Evolutionary conservation across 1,284 basidiomycete genomes (phyloP), one percentile per base, ranked within the genome.

Genomic region (Rhodotorula mucilaginosa): DNA sequence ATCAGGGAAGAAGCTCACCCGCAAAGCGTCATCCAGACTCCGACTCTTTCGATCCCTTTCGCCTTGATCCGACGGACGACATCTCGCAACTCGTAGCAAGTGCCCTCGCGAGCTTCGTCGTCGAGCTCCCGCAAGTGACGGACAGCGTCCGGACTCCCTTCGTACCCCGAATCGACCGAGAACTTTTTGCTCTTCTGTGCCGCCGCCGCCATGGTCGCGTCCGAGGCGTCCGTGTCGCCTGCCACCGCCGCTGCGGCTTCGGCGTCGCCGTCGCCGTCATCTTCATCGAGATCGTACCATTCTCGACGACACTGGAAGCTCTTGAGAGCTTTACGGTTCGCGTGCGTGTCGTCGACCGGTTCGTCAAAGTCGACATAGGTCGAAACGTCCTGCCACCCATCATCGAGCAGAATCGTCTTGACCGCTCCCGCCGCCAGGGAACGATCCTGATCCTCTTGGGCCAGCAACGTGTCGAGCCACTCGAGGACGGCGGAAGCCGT

Each of bases 1-100:
- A 29, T 44, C 10, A 15, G 57, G 52, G 51, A 23, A 16, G 10
- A 21, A 16, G 44, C 68, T 47, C 31, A 71, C 61, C 78, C 77
- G 26, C 69, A 52, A 16, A 78, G 57, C n/a, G 78, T 79, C 63
- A 79, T 69, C 78, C 78, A 79, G 2, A 77, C 74, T 4, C 78
- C 78, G 21, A 78, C 66, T 16, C 44, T 57, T 52, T 72, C 69
- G 26, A 79, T 62, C 18, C 73, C 72, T 34, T n/a, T 59, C 58
- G 39, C 65, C 62, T 71, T 75, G 52, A 75, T 66, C 47, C 44
- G 61, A 39, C 59, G 16, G 2, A 75, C 69, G 18, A 65, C 67
- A 0, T 64, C 65, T 44, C 46, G 29, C 26, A 75, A 39, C 56
- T 71, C 69, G 6, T 26, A 49, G n/a, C 71, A 63, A n/a, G 58